A percentile compares a stretch with the other conserved stretches of the same genome.
Conservation (phyloP, 1,284 basidiomycete species). For the Rhizoctonia solani region DNA sequence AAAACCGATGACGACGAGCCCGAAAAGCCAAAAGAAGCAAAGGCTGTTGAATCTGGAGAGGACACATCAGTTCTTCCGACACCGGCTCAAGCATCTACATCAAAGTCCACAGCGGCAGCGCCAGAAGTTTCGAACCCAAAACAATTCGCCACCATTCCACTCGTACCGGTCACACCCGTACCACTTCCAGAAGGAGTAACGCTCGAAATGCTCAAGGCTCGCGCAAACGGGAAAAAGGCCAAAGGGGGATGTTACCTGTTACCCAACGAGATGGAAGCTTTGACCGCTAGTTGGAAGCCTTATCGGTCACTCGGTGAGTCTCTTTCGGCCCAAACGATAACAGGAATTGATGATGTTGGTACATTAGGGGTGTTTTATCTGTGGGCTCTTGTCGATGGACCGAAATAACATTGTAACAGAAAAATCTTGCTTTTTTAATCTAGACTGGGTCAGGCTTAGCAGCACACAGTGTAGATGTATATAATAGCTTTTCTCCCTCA, state of each 20-base stretch:
- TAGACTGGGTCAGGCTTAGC: too few relatives aligned
- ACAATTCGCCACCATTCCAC: slow-evolving; percentile 42
- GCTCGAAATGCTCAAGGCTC: slow-evolving; percentile 61
- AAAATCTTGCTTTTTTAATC: too few relatives aligned
- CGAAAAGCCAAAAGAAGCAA: slow-evolving; percentile 41
- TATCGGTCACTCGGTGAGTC: slow-evolving; percentile 74
- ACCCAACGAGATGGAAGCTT: slow-evolving; percentile 78
- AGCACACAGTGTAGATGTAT: too few relatives aligned
- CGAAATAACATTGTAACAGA: too few relatives aligned
- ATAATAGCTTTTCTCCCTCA: too few relatives aligned
- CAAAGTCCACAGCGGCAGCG: slow-evolving; percentile 8
- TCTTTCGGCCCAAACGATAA: background rate
- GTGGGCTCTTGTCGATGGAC: background rate
- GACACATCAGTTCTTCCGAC: slow-evolving; percentile 31
- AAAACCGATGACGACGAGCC: slow-evolving; percentile 46
- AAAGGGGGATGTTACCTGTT: slow-evolving; percentile 74
- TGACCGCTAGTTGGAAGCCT: slow-evolving; percentile 78
- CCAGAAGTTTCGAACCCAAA: slow-evolving; percentile 48
- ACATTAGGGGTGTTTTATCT: background rate
- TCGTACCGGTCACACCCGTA: slow-evolving; percentile 44
- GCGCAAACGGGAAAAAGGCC: slow-evolving; percentile 77
- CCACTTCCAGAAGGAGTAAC: slow-evolving; percentile 67
- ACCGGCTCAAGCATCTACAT: slow-evolving; percentile 8
- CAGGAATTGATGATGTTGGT: background rate
- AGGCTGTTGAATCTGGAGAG: slow-evolving; percentile 35